Base-by-base conservation (phyloP, 1,284 basidiomycete species). In the Boletus coffeatus region DNA sequence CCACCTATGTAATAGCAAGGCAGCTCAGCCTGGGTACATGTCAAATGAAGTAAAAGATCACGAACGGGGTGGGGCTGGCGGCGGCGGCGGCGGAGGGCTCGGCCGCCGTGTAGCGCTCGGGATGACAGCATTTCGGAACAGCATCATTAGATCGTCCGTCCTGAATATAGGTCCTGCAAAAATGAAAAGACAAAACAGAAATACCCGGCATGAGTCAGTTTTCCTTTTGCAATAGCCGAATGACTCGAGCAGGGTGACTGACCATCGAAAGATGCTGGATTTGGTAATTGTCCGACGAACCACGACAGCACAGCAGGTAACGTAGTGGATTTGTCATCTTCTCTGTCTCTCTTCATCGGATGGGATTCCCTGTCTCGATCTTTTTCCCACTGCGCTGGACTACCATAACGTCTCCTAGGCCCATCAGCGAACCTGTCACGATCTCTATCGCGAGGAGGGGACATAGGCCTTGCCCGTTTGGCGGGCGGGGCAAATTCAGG, bases 251-350 rank as follows among this genome's bases (percentile, higher is more conserved):
- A 29, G 39, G 29, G 46, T 48, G 43, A 82, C 87, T 67, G 64
- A 94, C 93, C 95, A 76, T 96, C 92, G 73, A 96, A 97, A 13
- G 83, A 76, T 29, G 76, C 67, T 10, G 90, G 78, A 36, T 81
- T 76, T 11, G 94, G 95, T 53, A 97, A 76, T 63, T 87, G 84
- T 34, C 88, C 86, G 53, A 96, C 79, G 73, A 97, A 96, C 86
- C 88, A 92, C 10, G 84, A 82, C 34, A 96, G 76, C 9, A 90
- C 82, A 53, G 81, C 80, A n/a, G 92, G 92, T 10, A 96, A 69
- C 10, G 76, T 78, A 66, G 73, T 74, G 2, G 81, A 72, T 66
- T 83, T 82, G 64, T 87, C 84, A 60, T 84, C 83, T 52, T 85
- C 85, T 65, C 78, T 77, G 63, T 80, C 78, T 68, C 71, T 71